Evolutionary conservation across 192 early-diverging fungal species (phyloP), one percentile per base, ranked within the genome.

Genomic region (Helicostylum pulchrum): DNA sequence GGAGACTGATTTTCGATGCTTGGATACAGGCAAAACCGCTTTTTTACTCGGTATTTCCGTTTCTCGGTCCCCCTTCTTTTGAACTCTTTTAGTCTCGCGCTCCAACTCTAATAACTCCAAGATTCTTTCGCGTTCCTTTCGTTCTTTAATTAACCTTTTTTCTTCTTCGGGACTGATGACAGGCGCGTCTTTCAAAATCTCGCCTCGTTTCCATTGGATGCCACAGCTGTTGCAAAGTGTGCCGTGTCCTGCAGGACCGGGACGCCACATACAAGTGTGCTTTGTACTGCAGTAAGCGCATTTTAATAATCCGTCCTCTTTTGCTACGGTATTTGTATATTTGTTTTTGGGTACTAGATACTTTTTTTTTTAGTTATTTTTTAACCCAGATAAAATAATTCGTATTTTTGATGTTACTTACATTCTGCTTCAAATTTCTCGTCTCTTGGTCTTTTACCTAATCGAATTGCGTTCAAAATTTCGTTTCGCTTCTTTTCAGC

Each of bases 401-500:
- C n/a, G n/a, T n/a, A n/a, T n/a, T 64, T n/a, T 17, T 63, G 2
- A 4, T 23, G 10, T 20, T 3, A 34, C 57, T 50, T 73, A 73
- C 71, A 7, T 21, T 68, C 65, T 9, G 46, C 44, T 58, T 61
- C 66, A 39, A 30, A 30, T 32, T 59, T 47, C 26, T 66, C 71
- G 42, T 36, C 49, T 3, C 42, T 53, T 14, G 61, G 66, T 11
- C 71, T 32, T 26, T 73, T 73, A 32, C 71, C 70, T 30, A 66
- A 32, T 43, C 55, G 62, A 20, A 73, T 58, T 20, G 65, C 64
- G 47, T 64, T 64, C 12, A 64, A 8, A 17, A 64, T 49, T 14
- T 73, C 71, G 43, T 52, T 73, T 11, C 71, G 43, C n/a, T 73
- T 73, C 45, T 73, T 73, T 56, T 73, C 71, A 2, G 66, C 71